Evolutionary conservation across 2,329 filamentous ascomycete species (phyloP).

Genomic region (Penicillium freii): DNA sequence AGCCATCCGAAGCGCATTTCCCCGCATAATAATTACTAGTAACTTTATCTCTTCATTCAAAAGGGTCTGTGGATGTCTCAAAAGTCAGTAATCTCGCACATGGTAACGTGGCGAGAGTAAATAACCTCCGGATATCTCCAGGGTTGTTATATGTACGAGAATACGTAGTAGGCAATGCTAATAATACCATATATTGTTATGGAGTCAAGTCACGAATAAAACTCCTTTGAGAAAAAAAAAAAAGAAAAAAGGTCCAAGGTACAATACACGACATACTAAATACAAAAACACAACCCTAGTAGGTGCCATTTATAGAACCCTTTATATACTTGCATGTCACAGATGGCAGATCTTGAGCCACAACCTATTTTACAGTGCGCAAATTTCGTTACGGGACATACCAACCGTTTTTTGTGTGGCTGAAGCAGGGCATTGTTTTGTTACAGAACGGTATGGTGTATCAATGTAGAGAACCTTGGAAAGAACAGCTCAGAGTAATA

Average conservation of each 20-base stretch:
- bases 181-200: neutral
- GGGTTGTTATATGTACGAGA: neutral
- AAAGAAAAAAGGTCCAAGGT: too few species aligned
- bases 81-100: neutral
- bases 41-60: neutral
- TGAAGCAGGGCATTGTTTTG: neutral
- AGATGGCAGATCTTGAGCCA: neutral
- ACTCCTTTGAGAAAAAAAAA: too few species aligned
- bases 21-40: neutral
- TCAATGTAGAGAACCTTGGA: neutral
- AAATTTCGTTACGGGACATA: neutral
- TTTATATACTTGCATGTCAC: neutral
- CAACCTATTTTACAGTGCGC: neutral
- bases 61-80: neutral
- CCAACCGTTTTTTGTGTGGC: neutral
- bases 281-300: neutral
- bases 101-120: neutral
- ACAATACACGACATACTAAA: neutral
- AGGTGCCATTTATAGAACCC: neutral
- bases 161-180: neutral
- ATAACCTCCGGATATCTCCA: conserved; percentile 1
- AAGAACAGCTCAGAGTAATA: neutral
- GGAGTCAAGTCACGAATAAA: neutral
- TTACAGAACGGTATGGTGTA: neutral
- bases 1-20: neutral